phyloP scores from a whole-genome alignment of 208 protist genomes.

The Wallacemonas sp. region DNA sequence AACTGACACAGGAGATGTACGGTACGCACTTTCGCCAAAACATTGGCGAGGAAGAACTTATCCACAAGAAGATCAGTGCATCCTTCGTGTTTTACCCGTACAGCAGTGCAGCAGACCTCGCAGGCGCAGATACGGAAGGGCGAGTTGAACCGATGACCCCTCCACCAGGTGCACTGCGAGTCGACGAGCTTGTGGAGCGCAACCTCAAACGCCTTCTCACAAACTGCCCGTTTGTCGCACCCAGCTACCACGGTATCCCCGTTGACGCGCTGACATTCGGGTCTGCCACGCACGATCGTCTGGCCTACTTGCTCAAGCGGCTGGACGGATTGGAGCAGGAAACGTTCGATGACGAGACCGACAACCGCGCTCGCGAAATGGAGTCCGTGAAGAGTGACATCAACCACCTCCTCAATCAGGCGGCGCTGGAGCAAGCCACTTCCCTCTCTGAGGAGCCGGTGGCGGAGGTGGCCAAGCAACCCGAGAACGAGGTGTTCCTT shows the following conservation, averaged over 20 bases:
- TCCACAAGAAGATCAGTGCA: conserved; percentile 48
- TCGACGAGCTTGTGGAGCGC: background rate
- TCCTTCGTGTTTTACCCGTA: conserved; percentile 73
- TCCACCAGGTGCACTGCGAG: conserved; percentile 11
- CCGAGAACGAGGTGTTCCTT: conserved; percentile 68
- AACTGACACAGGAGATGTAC: conserved; percentile 30
- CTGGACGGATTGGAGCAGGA: conserved; percentile 23
- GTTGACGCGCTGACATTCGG: conserved; percentile 39
- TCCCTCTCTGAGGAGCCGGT: conserved; percentile 15
- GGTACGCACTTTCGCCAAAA: conserved; percentile 33
- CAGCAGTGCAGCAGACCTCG: conserved; percentile 45
- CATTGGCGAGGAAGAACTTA: conserved; percentile 35
- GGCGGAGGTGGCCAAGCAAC: conserved; percentile 8
- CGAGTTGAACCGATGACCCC: background rate
- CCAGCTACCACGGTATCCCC: conserved; percentile 32
- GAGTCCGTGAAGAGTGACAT: conserved; percentile 35
- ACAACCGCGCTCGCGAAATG: conserved; percentile 17
- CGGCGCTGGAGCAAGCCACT: conserved; percentile 25
- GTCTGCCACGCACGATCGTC: conserved; percentile 16
- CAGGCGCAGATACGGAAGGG: background rate
- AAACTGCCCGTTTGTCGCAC: conserved; percentile 21
- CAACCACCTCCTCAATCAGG: conserved; percentile 47
- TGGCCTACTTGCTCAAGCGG: conserved; percentile 29
- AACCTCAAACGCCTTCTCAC: conserved; percentile 20
- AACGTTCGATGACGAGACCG: conserved; percentile 14